Evolutionary conservation across 345 rosid genomes (phyloP).

Genomic region (Ailanthus altissimus): DNA sequence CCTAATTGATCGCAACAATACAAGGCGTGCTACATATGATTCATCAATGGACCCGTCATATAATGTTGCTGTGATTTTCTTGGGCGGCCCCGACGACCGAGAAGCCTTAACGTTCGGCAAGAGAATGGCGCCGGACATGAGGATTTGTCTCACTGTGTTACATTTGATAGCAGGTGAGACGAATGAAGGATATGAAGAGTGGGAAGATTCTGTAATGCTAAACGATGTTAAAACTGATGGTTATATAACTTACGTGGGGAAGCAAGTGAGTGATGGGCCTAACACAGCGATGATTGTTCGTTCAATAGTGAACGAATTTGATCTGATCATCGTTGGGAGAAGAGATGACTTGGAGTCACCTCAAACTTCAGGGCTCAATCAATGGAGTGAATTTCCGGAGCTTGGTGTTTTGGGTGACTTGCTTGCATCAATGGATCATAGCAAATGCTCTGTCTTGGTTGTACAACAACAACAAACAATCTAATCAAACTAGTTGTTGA

Average conservation of each 20-base stretch:
- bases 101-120: slow-evolving; percentile 54
- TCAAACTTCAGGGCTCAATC: slow-evolving; percentile 43
- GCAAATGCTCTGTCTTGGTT: slow-evolving; percentile 48
- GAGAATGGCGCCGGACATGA: slow-evolving; percentile 41
- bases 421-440: slow-evolving; percentile 55
- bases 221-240: slow-evolving; percentile 29
- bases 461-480: slow-evolving; percentile 53
- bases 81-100: slow-evolving; percentile 65
- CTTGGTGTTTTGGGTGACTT: slow-evolving; percentile 68
- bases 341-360: slow-evolving; percentile 28
- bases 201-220: slow-evolving; percentile 45
- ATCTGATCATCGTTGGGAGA: slow-evolving; percentile 61
- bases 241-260: slow-evolving; percentile 26
- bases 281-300: slow-evolving; percentile 35
- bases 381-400: slow-evolving; percentile 73
- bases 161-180: slow-evolving; percentile 24
- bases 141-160: slow-evolving; percentile 33
- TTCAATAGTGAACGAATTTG: slow-evolving; percentile 30
- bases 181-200: slow-evolving; percentile 14
- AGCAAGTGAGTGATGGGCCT: slow-evolving; percentile 41
- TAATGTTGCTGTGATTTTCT: slow-evolving; percentile 40
- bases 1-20: slow-evolving; percentile 33
- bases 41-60: neutral
- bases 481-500: neutral
- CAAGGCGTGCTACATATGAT: slow-evolving; percentile 13